A percentile compares a stretch with the other conserved stretches of the same genome.
Conservation (phyloP, 495 filamentous ascomycete genomes). For the Xylaria nigripes region DNA sequence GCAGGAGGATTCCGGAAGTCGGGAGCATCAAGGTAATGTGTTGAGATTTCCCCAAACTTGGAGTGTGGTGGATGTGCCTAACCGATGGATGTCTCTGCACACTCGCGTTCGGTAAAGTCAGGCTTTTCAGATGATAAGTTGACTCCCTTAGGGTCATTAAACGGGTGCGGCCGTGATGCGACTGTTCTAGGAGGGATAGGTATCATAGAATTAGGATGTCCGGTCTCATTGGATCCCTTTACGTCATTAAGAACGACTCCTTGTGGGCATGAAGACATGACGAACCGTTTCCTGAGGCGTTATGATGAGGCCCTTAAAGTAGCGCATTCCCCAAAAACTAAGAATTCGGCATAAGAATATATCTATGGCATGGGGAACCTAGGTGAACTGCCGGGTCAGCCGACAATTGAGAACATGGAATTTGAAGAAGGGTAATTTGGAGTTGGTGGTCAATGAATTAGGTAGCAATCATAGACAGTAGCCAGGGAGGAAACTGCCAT, state of each 20-base stretch:
- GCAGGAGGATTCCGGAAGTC: slow-evolving; percentile 11
- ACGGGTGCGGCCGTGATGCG: slow-evolving; percentile 13
- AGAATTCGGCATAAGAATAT: not conserved
- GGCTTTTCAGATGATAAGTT: slow-evolving; percentile 12
- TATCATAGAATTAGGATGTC: not conserved
- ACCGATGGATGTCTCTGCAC: slow-evolving; percentile 15
- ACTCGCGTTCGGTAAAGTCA: slow-evolving; percentile 14
- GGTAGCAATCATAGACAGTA: not conserved
- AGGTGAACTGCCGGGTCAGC: not conserved
- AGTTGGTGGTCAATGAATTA: not conserved
- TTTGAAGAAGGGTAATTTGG: not conserved
- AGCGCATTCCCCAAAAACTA: not conserved
- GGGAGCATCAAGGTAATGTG: not conserved
- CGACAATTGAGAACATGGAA: not conserved
- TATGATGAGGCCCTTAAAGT: not conserved
- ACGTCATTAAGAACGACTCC: not conserved
- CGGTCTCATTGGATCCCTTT: not conserved
- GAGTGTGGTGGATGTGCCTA: slow-evolving; percentile 14
- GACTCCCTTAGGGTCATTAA: slow-evolving; percentile 5
- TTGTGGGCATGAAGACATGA: not conserved
- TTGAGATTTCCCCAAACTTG: not conserved
- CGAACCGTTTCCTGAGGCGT: not conserved
- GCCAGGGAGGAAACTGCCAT: not conserved
- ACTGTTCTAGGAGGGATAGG: slow-evolving; percentile 19
- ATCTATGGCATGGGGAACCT: not conserved